phyloP scores from a whole-genome alignment of 1,139 yeast genomes.

The Suhomyces wounanorum region DNA sequence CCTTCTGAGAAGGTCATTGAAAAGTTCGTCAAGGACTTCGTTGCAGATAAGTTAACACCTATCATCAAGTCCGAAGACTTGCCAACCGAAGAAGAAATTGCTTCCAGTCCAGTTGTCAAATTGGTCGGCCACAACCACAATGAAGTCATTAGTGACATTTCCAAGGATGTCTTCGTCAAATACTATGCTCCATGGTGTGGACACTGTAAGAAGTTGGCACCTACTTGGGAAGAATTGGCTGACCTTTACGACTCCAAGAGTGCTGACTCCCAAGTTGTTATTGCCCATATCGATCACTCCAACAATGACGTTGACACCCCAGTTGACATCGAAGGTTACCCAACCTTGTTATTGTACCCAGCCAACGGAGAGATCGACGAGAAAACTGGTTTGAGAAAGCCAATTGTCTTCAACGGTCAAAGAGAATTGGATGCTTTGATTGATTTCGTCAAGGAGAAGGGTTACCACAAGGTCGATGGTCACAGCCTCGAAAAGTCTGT shows the following conservation, averaged over 20 bases:
- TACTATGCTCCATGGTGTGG: conserved; percentile 99
- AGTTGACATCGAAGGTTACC: conserved; percentile 78
- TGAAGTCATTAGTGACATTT: conserved; percentile 61
- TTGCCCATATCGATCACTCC: conserved; percentile 91
- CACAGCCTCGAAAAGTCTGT: conserved; percentile 28
- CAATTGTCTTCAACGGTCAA: conserved; percentile 66
- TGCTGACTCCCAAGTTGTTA: conserved; percentile 53
- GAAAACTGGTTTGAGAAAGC: conserved; percentile 54
- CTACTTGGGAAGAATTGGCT: conserved; percentile 87
- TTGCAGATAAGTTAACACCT: conserved; percentile 67
- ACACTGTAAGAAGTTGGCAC: conserved; percentile 95
- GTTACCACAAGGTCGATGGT: conserved; percentile 62
- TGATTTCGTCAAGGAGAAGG: conserved; percentile 66
- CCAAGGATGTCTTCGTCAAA: conserved; percentile 87
- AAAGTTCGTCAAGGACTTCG: conserved; percentile 63
- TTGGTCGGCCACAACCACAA: conserved; percentile 87
- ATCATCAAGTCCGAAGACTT: conserved; percentile 82
- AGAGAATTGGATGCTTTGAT: conserved; percentile 78
- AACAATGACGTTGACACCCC: conserved; percentile 80
- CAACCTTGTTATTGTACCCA: conserved; percentile 89
- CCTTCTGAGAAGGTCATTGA: conserved; percentile 48
- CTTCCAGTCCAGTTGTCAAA: conserved; percentile 70
- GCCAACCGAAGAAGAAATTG: conserved; percentile 67
- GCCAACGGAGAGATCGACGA: conserved; percentile 77
- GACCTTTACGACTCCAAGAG: conserved; percentile 55